A percentile compares a stretch with the other conserved stretches of the same genome.
Evolutionary conservation across 2,329 filamentous ascomycete species (phyloP).

Genomic region (Pseudocercospora pini-densiflorae): DNA sequence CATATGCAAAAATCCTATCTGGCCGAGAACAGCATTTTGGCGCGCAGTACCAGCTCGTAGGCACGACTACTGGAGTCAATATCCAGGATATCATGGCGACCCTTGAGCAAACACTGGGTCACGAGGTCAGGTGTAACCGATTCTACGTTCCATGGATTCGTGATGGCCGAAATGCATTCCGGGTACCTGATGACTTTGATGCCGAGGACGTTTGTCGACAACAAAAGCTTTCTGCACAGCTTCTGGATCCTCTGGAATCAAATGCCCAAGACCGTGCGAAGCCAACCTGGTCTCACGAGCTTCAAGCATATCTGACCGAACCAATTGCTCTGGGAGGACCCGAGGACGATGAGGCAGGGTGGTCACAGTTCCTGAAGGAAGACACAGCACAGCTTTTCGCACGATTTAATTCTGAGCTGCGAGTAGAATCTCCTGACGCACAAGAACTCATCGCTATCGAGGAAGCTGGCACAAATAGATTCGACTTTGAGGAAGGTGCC

Average conservation of each 20-base stretch:
- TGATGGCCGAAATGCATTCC: background rate
- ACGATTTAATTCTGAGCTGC: background rate
- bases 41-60: background rate
- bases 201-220: background rate
- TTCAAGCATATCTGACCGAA: background rate
- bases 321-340: background rate
- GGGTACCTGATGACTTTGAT: background rate
- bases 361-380: background rate
- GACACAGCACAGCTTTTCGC: background rate
- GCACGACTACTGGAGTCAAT: background rate
- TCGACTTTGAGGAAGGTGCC: background rate
- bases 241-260: background rate
- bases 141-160: background rate
- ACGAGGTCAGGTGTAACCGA: background rate
- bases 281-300: background rate
- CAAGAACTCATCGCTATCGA: background rate
- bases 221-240: background rate
- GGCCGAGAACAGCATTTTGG: constrained; percentile 2
- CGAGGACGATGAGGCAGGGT: background rate
- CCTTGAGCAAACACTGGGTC: background rate
- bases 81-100: background rate
- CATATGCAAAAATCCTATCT: background rate
- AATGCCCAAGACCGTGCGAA: background rate
- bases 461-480: background rate
- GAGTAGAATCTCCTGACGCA: background rate